Evolutionary conservation across 805 yeast genomes (phyloP), one percentile per base, ranked within the genome.

Genomic region (Spathaspora hagerdaliae): DNA sequence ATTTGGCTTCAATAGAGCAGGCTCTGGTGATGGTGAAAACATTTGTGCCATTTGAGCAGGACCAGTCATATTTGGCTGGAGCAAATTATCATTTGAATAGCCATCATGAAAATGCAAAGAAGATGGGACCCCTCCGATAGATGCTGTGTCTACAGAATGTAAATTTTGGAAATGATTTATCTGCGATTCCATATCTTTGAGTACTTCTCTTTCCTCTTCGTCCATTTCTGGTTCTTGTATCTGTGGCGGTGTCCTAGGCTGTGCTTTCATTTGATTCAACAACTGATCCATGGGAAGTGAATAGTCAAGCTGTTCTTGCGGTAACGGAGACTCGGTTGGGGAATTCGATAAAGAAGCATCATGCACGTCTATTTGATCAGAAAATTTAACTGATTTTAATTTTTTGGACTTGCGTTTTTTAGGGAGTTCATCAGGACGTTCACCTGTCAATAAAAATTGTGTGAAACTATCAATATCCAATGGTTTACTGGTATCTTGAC

Each of bases 391-490:
- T 44, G 79, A 76, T 58, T 84, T 86, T 27, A 69, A 60, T 47
- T 66, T 67, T 33, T 69, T 67, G 53, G 72, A 74, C 44, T 69
- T 67, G 56, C 60, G 67, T 60, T 63, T 51, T 56, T 60, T 59
- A 52, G 63, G 54, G 50, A 59, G 45, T 44, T 77, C 73, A 12
- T 62, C 70, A 24, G 88, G 88, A 34, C 87, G 67, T 52, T 83
- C 80, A 2, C 97, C 97, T 0, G 96, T 88, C 54, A 91, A 67
- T 55, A 89, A 73, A 56, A 91, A 82, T 51, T 85, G 83, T 13
- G 96, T 87, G 63, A 91, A 91, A 29, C 89, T 80, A 61, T 91
- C 96, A 53, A 91, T 70, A 59, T 91, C 96, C 24, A 88, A 74
- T 44, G 80, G 81, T 38, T 62, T 63, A 11, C 33, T 46, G 11